Conservation (phyloP, 345 rosid species). For the Psidium friedrichsthalianum region DNA sequence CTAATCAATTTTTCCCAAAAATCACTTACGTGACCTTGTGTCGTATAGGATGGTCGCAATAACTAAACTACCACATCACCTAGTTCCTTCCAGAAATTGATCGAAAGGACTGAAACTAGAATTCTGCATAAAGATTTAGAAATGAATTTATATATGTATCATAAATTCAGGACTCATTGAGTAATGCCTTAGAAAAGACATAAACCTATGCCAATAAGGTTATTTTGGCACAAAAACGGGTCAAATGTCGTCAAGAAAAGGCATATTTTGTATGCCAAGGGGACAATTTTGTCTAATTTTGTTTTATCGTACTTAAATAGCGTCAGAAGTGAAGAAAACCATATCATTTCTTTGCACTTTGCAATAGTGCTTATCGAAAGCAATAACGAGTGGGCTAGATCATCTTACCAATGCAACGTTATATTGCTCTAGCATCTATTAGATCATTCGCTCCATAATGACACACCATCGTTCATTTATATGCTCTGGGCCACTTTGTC, state of each 20-base stretch:
- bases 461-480: not conserved
- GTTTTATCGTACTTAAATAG: not conserved
- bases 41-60: not conserved
- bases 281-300: not conserved
- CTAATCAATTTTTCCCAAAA: accelerated
- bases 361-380: not conserved
- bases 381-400: not conserved
- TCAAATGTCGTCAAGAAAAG: not conserved
- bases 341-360: not conserved
- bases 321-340: not conserved
- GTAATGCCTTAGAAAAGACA: not conserved
- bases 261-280: not conserved
- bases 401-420: not conserved
- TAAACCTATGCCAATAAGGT: not conserved
- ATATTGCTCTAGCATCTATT: not conserved
- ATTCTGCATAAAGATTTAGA: not conserved
- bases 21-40: not conserved
- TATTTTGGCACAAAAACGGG: not conserved
- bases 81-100: not conserved
- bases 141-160: not conserved
- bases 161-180: not conserved
- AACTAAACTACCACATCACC: no score
- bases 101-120: accelerated
- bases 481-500: not conserved
- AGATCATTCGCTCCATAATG: not conserved